Evolutionary conservation across 495 filamentous ascomycete species (phyloP).

Genomic region (Opeltia flavorubescens): DNA sequence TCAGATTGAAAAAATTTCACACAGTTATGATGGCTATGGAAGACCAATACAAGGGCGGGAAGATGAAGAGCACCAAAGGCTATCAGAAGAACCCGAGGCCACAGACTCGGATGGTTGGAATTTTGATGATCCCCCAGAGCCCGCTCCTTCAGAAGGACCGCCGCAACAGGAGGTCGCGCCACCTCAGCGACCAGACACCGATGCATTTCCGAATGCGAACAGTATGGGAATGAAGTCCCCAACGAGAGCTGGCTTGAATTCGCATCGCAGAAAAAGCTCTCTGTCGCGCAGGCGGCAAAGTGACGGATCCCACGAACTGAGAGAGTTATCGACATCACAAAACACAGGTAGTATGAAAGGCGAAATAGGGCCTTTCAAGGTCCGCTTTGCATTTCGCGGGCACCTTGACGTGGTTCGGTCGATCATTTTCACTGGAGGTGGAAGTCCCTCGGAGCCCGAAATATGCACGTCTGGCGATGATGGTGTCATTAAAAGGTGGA

Average conservation of each 20-base stretch:
- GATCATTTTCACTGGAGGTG: conserved; percentile 90
- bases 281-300: conserved; percentile 49
- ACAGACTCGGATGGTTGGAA: conserved; percentile 74
- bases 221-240: conserved; percentile 64
- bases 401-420: conserved; percentile 88
- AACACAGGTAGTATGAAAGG: conserved; percentile 25
- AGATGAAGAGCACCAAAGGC: conserved; percentile 22
- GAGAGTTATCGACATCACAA: conserved; percentile 24
- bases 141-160: conserved; percentile 24
- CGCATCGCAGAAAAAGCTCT: conserved; percentile 74
- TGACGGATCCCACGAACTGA: conserved; percentile 34
- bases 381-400: conserved; percentile 79
- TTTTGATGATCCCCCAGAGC: conserved; percentile 58
- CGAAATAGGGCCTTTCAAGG: conserved; percentile 67
- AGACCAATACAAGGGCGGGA: conserved; percentile 28
- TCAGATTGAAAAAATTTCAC: conserved; percentile 37
- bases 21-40: conserved; percentile 42
- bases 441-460: conserved; percentile 86
- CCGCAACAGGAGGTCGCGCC: conserved; percentile 35
- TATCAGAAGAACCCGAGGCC: conserved; percentile 20
- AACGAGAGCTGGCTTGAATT: conserved; percentile 44
- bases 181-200: conserved; percentile 61
- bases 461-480: conserved; percentile 95
- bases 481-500: conserved; percentile 90
- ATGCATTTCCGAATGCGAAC: conserved; percentile 73